Conservation (phyloP, 2,329 filamentous ascomycete genomes). For the Fusarium lyarnte region DNA sequence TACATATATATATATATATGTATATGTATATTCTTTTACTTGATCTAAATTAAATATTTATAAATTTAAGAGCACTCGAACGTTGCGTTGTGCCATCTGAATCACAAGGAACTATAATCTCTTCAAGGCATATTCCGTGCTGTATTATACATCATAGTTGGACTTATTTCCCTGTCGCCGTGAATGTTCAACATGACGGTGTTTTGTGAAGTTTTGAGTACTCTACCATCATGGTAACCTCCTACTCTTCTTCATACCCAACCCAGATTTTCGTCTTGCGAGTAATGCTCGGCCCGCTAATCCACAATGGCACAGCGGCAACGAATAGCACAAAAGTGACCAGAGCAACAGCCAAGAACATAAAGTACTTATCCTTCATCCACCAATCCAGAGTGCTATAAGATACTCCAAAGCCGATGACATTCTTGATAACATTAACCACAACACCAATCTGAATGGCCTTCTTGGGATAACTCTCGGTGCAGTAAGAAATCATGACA, state of each 20-base stretch:
- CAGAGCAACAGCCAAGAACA: background rate
- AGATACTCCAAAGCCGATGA: background rate
- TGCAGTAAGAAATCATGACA: background rate
- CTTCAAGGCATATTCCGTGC: too few relatives aligned
- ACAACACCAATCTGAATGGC: background rate
- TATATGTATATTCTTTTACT: too few relatives aligned
- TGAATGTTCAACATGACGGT: too few relatives aligned
- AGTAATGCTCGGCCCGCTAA: accelerated
- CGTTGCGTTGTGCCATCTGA: too few relatives aligned
- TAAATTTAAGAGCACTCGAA: too few relatives aligned
- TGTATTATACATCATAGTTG: too few relatives aligned
- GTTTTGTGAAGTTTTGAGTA: too few relatives aligned
- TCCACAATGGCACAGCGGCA: accelerated
- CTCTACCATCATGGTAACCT: accelerated
- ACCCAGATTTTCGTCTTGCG: background rate
- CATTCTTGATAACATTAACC: background rate
- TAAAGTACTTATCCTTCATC: background rate
- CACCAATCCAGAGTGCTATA: background rate
- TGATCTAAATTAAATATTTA: too few relatives aligned
- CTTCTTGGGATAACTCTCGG: background rate
- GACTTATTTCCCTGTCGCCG: too few relatives aligned
- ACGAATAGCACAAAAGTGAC: background rate
- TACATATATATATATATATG: too few relatives aligned
- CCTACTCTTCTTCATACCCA: background rate
- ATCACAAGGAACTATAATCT: too few relatives aligned